Conservation (phyloP, 352 stramenopile species). For the Phytophthora sp. region DNA sequence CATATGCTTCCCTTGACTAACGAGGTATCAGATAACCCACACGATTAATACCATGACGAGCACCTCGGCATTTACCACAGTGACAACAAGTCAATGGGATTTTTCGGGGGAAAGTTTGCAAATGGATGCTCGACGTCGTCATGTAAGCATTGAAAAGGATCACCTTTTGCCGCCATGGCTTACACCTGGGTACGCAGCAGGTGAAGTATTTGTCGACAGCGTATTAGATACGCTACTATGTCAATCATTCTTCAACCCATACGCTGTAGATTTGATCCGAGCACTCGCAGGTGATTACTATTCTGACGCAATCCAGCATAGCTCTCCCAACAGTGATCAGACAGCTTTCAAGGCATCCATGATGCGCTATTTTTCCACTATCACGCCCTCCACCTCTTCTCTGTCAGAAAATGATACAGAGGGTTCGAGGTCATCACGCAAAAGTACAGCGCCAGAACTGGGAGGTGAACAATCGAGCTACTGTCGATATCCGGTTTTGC, state of each 20-base stretch:
- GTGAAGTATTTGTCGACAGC: constrained; percentile 64
- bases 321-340: not conserved
- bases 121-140: not conserved
- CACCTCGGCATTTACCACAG: constrained; percentile 1
- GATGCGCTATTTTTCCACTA: too few species aligned
- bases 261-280: constrained; percentile 64
- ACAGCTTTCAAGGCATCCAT: too few species aligned
- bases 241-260: constrained; percentile 80
- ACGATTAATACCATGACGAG: constrained; percentile 15
- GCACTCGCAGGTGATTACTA: constrained; percentile 55
- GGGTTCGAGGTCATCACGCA: too few species aligned
- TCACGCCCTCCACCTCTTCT: too few species aligned
- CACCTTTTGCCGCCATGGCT: constrained; percentile 42
- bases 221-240: constrained; percentile 70
- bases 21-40: constrained; percentile 2
- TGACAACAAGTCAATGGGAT: not conserved
- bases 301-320: not conserved
- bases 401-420: too few species aligned
- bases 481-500: too few species aligned
- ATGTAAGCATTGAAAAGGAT: constrained; percentile 21
- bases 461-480: too few species aligned
- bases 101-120: constrained; percentile 2
- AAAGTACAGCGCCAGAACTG: too few species aligned
- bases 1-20: constrained; percentile 7
- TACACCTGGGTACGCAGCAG: constrained; percentile 57